phyloP scores from a whole-genome alignment of 2,329 filamentous ascomycete species.

The Passalora sequoiae region DNA sequence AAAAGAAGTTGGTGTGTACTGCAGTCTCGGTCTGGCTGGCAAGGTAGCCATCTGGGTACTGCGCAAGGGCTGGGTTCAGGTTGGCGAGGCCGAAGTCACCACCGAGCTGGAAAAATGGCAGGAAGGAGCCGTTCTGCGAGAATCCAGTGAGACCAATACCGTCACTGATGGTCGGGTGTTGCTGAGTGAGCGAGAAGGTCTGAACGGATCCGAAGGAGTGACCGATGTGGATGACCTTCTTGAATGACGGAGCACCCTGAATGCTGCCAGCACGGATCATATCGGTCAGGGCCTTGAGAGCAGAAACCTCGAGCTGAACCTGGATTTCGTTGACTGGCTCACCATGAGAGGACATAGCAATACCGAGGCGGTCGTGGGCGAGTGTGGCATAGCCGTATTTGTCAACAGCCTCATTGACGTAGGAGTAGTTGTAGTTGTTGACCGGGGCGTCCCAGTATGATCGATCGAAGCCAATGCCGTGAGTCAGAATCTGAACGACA shows the following conservation, averaged over 20 bases:
- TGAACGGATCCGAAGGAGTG: conserved; percentile 61
- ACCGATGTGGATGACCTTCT: conserved; percentile 55
- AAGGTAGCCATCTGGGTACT: conserved; percentile 50
- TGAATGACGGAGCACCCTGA: conserved; percentile 37
- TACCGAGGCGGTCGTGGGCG: conserved; percentile 58
- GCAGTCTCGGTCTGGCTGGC: conserved; percentile 43
- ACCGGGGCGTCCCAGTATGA: conserved; percentile 59
- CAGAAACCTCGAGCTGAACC: conserved; percentile 53
- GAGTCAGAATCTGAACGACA: conserved; percentile 47
- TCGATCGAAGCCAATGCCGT: conserved; percentile 53
- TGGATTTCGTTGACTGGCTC: conserved; percentile 59
- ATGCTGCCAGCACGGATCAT: conserved; percentile 46
- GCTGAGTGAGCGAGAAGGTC: conserved; percentile 49
- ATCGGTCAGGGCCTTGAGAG: conserved; percentile 51
- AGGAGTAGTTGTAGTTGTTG: conserved; percentile 57
- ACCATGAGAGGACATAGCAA: conserved; percentile 54
- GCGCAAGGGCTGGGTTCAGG: conserved; percentile 25
- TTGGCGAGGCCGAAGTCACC: conserved; percentile 33
- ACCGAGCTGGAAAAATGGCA: conserved; percentile 32
- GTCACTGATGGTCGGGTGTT: conserved; percentile 51
- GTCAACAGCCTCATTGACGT: conserved; percentile 52
- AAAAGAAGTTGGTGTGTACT: conserved; percentile 48
- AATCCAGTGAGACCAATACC: conserved; percentile 59
- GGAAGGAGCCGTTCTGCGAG: conserved; percentile 45
- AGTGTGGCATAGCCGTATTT: conserved; percentile 55